Evolutionary conservation across 768 basidiomycete species (phyloP).

Genomic region (Tricholoma sp.): DNA sequence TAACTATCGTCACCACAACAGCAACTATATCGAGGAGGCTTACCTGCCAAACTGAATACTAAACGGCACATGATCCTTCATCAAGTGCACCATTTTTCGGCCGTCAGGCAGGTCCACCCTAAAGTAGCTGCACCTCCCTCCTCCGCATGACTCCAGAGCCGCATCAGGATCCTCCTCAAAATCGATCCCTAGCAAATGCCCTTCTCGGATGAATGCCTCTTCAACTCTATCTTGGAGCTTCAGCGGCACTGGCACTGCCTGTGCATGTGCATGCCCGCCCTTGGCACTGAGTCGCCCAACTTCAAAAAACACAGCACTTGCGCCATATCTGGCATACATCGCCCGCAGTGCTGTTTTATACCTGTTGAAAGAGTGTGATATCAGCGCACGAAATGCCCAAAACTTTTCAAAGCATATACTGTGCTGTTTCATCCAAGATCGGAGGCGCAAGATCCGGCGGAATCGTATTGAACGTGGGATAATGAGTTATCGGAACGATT

Average conservation of each 20-base stretch:
- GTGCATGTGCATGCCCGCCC: slow-evolving; percentile 94
- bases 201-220: slow-evolving; percentile 68
- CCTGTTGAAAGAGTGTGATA: slow-evolving; percentile 28
- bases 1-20: slow-evolving; percentile 4
- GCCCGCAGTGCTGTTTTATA: slow-evolving; percentile 74
- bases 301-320: slow-evolving; percentile 78
- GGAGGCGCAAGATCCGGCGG: slow-evolving; percentile 71
- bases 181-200: slow-evolving; percentile 57
- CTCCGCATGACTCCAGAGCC: slow-evolving; percentile 49
- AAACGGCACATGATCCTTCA: slow-evolving; percentile 75
- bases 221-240: slow-evolving; percentile 60
- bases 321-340: slow-evolving; percentile 67
- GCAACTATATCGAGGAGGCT: slow-evolving; percentile 16
- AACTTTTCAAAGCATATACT: slow-evolving; percentile 33
- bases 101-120: slow-evolving; percentile 88
- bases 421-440: slow-evolving; percentile 77
- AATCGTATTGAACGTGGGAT: slow-evolving; percentile 80
- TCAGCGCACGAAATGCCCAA: slow-evolving; percentile 1
- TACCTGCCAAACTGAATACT: slow-evolving; percentile 93
- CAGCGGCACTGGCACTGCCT: slow-evolving; percentile 75
- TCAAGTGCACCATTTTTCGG: slow-evolving; percentile 77
- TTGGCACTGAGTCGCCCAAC: slow-evolving; percentile 77
- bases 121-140: slow-evolving; percentile 75
- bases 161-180: slow-evolving; percentile 70
- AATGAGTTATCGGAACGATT: slow-evolving; percentile 91